phyloP scores from a whole-genome alignment of 2,329 filamentous ascomycete genomes.

The Fusarium sp. region DNA sequence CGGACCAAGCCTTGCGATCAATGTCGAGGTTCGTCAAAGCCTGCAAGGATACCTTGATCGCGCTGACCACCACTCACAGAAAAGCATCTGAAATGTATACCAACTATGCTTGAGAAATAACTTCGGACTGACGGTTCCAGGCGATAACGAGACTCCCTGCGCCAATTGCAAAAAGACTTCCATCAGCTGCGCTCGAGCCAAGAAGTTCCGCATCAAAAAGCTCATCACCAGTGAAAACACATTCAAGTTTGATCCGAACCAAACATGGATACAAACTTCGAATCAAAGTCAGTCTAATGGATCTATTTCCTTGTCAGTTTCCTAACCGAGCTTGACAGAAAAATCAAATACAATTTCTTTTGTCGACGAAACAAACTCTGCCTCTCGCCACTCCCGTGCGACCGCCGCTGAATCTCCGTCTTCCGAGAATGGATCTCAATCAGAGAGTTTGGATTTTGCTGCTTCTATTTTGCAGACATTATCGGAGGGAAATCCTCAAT shows the following conservation, averaged over 20 bases:
- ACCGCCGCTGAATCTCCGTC: background rate
- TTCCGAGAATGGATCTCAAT: background rate
- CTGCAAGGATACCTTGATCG: background rate
- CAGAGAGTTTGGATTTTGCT: background rate
- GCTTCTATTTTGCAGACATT: accelerated
- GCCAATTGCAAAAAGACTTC: background rate
- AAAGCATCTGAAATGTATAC: background rate
- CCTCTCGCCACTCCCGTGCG: background rate
- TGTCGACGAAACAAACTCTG: background rate
- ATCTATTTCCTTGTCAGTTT: accelerated
- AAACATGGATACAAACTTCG: background rate
- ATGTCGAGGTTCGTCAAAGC: background rate
- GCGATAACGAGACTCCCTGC: background rate
- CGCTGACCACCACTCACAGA: background rate
- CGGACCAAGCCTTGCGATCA: background rate
- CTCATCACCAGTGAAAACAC: background rate
- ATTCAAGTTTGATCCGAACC: background rate
- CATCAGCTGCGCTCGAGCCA: background rate
- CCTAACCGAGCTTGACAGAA: background rate
- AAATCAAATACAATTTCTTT: background rate
- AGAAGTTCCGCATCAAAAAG: background rate
- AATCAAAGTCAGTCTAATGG: background rate
- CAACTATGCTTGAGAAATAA: accelerated
- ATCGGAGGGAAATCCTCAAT: no score
- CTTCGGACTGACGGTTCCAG: accelerated